Conservation (phyloP, 2,329 filamentous ascomycete species). For the Pyricularia sp. region DNA sequence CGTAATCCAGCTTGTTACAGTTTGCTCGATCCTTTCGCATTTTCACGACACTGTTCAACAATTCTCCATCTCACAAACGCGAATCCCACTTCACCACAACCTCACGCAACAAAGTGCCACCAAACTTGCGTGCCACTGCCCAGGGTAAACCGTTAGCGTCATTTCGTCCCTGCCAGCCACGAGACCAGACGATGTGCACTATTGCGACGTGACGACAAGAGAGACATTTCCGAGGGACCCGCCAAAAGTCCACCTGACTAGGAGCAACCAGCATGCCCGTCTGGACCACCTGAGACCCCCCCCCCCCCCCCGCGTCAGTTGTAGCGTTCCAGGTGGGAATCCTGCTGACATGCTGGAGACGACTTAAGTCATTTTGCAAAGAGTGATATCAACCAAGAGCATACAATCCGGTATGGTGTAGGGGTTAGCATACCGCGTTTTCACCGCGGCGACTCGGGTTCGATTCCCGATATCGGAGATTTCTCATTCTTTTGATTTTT, state of each 20-base stretch:
- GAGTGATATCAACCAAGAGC: not conserved
- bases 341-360: not conserved
- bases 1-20: too few species aligned
- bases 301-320: too few species aligned
- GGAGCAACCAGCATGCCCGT: not conserved
- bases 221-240: not conserved
- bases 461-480: constrained; percentile 11
- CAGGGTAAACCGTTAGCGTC: not conserved
- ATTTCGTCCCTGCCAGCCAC: not conserved
- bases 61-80: too few species aligned
- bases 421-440: constrained; percentile 11
- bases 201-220: not conserved
- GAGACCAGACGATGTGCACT: not conserved
- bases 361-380: not conserved
- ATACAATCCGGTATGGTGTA: constrained; percentile 9
- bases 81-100: not conserved
- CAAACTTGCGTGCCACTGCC: not conserved
- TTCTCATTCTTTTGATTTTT: constrained; percentile 1
- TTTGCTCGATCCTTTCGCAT: too few species aligned
- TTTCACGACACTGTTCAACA: too few species aligned
- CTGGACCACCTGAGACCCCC: not conserved
- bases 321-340: not conserved
- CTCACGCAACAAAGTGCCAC: too few species aligned
- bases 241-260: not conserved
- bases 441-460: constrained; percentile 11